Base-by-base conservation (phyloP, 2,329 filamentous ascomycete species). In the Mycosphaerella arachidis region DNA sequence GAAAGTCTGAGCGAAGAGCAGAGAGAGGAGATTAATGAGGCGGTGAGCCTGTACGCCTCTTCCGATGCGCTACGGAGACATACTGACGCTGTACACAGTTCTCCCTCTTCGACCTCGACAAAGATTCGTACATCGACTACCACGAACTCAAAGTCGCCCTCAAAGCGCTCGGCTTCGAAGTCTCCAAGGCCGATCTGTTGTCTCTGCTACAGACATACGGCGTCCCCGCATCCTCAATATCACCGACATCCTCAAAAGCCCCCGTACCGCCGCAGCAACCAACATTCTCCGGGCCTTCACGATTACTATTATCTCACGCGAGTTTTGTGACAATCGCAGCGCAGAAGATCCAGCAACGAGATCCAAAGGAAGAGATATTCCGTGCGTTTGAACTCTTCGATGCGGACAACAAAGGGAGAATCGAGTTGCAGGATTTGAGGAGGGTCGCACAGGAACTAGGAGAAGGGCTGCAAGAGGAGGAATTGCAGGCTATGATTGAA, bases 91-190 rank as follows among this genome's bases (percentile, higher is more conserved):
- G 50, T n/a, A 29, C 18, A 27, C 58, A 96, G 89, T 97, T 97
- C 77, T 87, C 88, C 63, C 86, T 97, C 66, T 97, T 99, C 82
- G 94, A 97, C 75, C 89, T 96, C 71, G 93, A 97, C 81, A 93
- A 95, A 75, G 92, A 97, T 78, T 85, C 87, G 51, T 87, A 90
- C 76, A 91, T 99, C 72, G 93, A 97, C 79, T 97, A 96, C 81
- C 94, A 97, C 79, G 94, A 99, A 78, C 90, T 97, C 74, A 93
- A 94, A 76, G 94, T 97, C 78, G 92, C 93, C 62, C 87, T 97
- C 70, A 94, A 95, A 74, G 94, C 94, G 3, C 86, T 99, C 1
- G 94, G 94, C 65, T 97, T 97, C 79, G 91, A 95, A 70, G 82
- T 96, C 53, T 84, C 91, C 60, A 96, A 96, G 75, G 81, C 86